Base-by-base conservation (phyloP, 345 rosid species). In the Eucalyptus curtisii region DNA sequence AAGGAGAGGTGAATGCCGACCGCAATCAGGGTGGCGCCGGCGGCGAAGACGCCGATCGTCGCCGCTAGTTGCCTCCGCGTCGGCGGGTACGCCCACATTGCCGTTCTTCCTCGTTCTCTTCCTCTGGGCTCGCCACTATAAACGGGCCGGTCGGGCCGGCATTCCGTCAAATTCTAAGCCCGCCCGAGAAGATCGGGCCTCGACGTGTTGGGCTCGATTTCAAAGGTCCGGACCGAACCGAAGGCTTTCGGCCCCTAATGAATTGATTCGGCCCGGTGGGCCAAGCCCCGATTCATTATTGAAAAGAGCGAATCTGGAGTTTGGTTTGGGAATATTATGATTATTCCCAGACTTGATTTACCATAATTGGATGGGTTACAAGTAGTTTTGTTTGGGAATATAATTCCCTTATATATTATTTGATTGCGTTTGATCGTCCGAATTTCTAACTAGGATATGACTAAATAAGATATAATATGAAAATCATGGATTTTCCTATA, bases 71-170 rank as follows among this genome's bases (percentile, higher is more conserved):
- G 99, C 92, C 91, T 92, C 48, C 89, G 87, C 85, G 97, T 97
- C 89, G 96, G 97, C 86, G 97, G 98, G 85, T 92, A 97, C 84
- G 96, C 86, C 92, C 95, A 95, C 24, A 95, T 85, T 90, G 90
- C 95, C 95, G 92, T 95, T 22, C 45, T 71, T 19, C 82, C 45
- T 37, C 27, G 82, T 37, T 37, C 44, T 37, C 45, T 71, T 17
- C 82, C 40, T 10, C 45, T 37, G 37, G 82, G 15, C 45, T 19
- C 82, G 13, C 27, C 82, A 10, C 45, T 33, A 17, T 33, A 37
- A 8, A 71, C 7, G 45, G 81, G 45, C 80, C 80, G 24, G 13
- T 68, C 44, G 45, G 80, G 24, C 42, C 40, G 22, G 79, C 42
- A 17, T 66, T 37, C 71, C 16, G 33, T 12, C 31, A 61, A 61